These are phyloP conservation scores for Eragrostis curvula DNA, from an alignment of 176 grass and related monocot genomes.

Conservation along the genomic window DNA sequence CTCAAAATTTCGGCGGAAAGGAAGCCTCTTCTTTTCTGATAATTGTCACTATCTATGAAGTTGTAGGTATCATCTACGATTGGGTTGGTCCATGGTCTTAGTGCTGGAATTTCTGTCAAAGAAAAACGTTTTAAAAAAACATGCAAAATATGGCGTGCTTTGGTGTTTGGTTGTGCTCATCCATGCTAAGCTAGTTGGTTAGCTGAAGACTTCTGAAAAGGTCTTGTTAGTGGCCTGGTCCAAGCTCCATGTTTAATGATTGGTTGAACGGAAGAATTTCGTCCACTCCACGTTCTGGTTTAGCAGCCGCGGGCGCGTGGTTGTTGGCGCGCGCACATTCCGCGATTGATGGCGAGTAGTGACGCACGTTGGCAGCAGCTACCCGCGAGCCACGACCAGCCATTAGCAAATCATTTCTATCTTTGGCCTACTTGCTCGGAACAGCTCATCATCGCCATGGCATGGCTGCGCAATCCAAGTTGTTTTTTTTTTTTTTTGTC, in stretches of 20 bases:
- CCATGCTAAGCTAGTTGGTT: not conserved
- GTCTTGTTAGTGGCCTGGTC: not conserved
- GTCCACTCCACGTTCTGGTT: not conserved
- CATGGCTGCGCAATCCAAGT: slow-evolving; percentile 3
- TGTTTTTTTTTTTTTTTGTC: not conserved
- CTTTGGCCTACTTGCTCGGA: not conserved
- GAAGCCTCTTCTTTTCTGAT: not conserved
- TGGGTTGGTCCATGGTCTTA: not conserved
- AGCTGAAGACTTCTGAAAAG: not conserved
- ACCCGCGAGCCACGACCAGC: not conserved
- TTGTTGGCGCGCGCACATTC: not conserved
- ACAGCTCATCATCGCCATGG: not conserved
- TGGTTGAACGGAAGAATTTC: not conserved
- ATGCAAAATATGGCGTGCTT: too few species aligned
- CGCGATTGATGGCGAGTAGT: not conserved
- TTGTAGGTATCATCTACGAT: not conserved
- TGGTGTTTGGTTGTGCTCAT: not conserved
- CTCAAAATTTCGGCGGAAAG: too few species aligned
- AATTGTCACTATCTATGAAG: not conserved
- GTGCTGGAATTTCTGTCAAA: not conserved
- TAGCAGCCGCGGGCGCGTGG: slow-evolving; percentile 17
- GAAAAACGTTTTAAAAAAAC: too few species aligned
- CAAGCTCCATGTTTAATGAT: not conserved
- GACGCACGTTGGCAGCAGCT: slow-evolving; percentile 5
- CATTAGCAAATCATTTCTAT: not conserved